Evolutionary conservation across 2,329 filamentous ascomycete species (phyloP), one percentile per base, ranked within the genome.

Genomic region (Hyphodiscus sp.): DNA sequence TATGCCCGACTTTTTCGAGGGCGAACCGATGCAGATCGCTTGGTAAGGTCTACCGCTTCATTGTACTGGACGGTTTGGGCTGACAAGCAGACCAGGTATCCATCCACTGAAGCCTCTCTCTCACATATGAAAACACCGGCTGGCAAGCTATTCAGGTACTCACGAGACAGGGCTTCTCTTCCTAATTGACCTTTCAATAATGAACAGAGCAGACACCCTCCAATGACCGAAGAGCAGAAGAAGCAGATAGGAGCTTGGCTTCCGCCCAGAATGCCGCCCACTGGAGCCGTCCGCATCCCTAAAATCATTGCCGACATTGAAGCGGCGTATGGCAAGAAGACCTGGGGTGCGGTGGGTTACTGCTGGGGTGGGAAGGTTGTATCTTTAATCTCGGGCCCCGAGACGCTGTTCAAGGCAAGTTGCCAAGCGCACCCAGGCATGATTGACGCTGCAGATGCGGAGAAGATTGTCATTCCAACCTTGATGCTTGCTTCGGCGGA

Each of bases 1-100:
- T 73, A 91, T 96, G 61, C 91, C 91, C 23, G 91, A 96, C 72
- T 92, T 89, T 79, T 95, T 96, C 75, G 79, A 87, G 54, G 90
- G 88, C 67, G 41, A 47, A 9, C 58, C 59, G 47, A 65, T 7
- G 50, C 18, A 80, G 75, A 51, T 76, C 79, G 45, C 59, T 20
- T 77, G 76, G 71, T 81, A 80, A 83, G 23, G 23, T 84, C 1
- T 77, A 82, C 43, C 68, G 23, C 18, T 46, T 16, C 46, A 47
- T 46, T 45, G 8, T 42, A 11, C 19, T 26, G 3, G 23, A 26
- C 23, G 3, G 3, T 26, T 8, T 26, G 23, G 23, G 23, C 23
- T 26, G 8, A 26, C 4, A 26, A 26, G 23, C 23, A 26, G 23
- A 26, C 3, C 23, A 26, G 23, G 23, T 26, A 26, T 26, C 23